These are phyloP conservation scores for Volvox reticuliferus DNA, from an alignment of 139 green algal genomes.

Conservation along the genomic window DNA sequence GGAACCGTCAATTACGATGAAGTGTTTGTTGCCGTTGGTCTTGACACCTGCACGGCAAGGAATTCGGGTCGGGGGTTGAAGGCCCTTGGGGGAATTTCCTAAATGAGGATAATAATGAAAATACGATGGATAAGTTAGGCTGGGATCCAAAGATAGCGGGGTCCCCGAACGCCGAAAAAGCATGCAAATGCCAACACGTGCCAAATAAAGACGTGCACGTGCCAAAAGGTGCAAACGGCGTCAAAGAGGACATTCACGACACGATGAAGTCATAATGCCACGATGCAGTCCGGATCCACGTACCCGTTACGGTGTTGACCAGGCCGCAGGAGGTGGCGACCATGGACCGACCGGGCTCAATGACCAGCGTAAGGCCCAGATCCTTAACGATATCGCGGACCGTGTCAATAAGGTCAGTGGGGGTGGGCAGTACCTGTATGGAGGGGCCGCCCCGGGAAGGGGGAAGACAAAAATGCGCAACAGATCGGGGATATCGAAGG, in stretches of 20 bases:
- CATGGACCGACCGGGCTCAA: slow-evolving; percentile 96
- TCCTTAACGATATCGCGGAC: slow-evolving; percentile 83
- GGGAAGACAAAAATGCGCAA: no score
- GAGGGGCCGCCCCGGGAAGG: background rate
- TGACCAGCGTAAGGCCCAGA: slow-evolving; percentile 91
- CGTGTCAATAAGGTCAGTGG: slow-evolving; percentile 95
- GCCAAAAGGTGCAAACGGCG: no score
- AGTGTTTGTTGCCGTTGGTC: slow-evolving; percentile 98
- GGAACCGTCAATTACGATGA: slow-evolving; percentile 96
- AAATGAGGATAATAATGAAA: no score
- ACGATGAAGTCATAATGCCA: no score
- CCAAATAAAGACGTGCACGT: no score
- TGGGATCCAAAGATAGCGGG: no score
- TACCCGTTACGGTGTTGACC: slow-evolving; percentile 91
- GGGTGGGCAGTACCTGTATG: slow-evolving; percentile 81
- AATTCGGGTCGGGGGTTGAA: background rate
- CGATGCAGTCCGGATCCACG: background rate
- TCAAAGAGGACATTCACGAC: no score
- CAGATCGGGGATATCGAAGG: no score
- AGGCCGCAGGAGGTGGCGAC: slow-evolving; percentile 84
- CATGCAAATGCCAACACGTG: no score
- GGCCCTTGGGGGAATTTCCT: no score
- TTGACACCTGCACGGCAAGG: slow-evolving; percentile 82
- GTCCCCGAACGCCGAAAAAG: no score
- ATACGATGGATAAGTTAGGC: no score